Evolutionary conservation across 208 protist genomes (phyloP), one percentile per base, ranked within the genome.

Genomic region (Trypanosoma cruzi): DNA sequence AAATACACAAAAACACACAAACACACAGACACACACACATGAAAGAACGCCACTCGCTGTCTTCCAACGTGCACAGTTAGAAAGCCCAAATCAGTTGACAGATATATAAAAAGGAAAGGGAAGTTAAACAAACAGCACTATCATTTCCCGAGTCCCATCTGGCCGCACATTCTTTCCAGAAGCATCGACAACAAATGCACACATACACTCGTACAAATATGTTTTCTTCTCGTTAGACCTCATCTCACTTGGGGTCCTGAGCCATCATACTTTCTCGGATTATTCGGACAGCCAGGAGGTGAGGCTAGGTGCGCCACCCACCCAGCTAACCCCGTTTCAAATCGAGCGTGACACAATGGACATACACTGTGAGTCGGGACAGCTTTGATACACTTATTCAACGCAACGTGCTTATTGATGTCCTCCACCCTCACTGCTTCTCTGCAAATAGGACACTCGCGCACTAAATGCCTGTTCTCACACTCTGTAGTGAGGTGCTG

Each of bases 401-500:
- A 77, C 18, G 68, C 75, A 4, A 95, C 75, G 68, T 97, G 93
- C 40, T 80, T 64, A 22, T 94, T 80, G 57, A 88, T 83, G 50
- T 94, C 89, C 13, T 90, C 84, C 14, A 81, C 81, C 2, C 85
- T 82, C 20, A 97, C 85, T 5, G 93, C 93, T 68, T 96, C 90
- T 44, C 84, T 82, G 68, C 93, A 97, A n/a, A 76, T 81, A n/a
- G 90, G 90, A 65, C 93, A 97, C 81, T 96, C 84, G 4, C 83
- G 79, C 64, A 96, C 88, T 26, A 90, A 63, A 13, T 63, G 62
- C 22, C 78, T 73, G 36, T 82, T 79, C 68, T 93, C 86, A 64
- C 93, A 97, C 75, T 97, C 93, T 8, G 68, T 77, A 26, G 95
- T 84, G n/a, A 95, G 74, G 73, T 97, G 93, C 66, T 94, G 77